Evolutionary conservation across 192 early-diverging fungal genomes (phyloP).

Genomic region (Coemansia asiatica): DNA sequence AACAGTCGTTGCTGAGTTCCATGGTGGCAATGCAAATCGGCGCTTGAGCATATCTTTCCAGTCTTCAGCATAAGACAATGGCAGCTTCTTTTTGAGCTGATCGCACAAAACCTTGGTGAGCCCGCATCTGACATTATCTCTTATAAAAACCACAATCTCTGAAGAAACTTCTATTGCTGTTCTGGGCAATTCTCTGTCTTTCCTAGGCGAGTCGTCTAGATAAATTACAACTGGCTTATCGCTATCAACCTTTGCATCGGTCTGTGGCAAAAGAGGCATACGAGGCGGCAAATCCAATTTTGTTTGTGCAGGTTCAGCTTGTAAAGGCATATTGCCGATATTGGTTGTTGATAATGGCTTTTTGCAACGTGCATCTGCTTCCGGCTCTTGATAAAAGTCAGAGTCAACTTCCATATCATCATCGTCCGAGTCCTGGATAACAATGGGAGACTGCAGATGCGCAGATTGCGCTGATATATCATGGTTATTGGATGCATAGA

Average conservation of each 20-base stretch:
- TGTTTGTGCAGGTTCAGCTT: neutral
- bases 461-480: neutral
- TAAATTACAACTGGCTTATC: slow-evolving; percentile 25
- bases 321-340: neutral
- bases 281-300: neutral
- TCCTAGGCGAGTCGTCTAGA: slow-evolving; percentile 22
- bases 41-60: neutral
- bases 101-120: slow-evolving; percentile 20
- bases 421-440: slow-evolving; percentile 7
- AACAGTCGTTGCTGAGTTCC: slow-evolving; percentile 36
- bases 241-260: neutral
- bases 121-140: slow-evolving; percentile 12
- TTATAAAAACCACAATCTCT: slow-evolving; percentile 24
- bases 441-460: slow-evolving; percentile 1
- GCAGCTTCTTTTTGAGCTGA: slow-evolving; percentile 19
- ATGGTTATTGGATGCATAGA: neutral
- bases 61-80: slow-evolving; percentile 1
- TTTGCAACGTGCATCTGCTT: too few species aligned
- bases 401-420: slow-evolving; percentile 1
- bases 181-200: slow-evolving; percentile 1
- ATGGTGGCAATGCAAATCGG: slow-evolving; percentile 30
- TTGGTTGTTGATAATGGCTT: neutral
- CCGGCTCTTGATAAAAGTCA: neutral
- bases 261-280: neutral
- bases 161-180: slow-evolving; percentile 25